Evolutionary conservation across 23 red algal genomes (phyloP).

Genomic region (Gracilaria gracilis): DNA sequence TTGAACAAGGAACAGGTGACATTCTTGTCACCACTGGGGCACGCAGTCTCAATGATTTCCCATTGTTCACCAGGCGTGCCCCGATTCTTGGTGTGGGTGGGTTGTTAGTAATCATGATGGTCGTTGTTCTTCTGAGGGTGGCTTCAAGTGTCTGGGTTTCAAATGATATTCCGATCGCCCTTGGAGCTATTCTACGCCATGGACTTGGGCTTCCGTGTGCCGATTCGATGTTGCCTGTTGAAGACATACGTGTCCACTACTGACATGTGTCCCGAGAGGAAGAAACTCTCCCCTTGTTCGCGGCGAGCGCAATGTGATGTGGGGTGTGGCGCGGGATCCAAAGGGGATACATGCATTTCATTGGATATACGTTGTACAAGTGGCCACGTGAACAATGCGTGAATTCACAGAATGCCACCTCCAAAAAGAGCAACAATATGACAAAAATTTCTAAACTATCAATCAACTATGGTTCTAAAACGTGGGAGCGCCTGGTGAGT

Average conservation of each 20-base stretch:
- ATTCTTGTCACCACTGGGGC: neutral
- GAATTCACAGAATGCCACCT: too few species aligned
- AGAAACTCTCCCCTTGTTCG: too few species aligned
- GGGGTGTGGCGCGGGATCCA: too few species aligned
- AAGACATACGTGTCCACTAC: neutral
- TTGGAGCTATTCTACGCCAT: neutral
- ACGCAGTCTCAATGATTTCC: neutral
- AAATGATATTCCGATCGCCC: neutral
- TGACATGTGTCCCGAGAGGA: too few species aligned
- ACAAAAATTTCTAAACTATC: too few species aligned
- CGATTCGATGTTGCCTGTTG: neutral
- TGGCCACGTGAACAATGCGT: too few species aligned
- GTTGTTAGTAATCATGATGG: neutral
- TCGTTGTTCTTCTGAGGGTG: neutral
- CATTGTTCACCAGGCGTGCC: neutral
- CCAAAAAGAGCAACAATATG: too few species aligned
- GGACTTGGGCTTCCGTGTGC: conserved; percentile 11
- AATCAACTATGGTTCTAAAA: too few species aligned
- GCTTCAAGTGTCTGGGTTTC: neutral
- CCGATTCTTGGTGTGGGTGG: neutral
- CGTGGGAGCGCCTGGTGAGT: too few species aligned
- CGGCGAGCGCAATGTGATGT: too few species aligned
- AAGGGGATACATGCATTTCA: too few species aligned
- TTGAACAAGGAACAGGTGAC: neutral
- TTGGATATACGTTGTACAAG: too few species aligned